These are phyloP conservation scores for Podospora conica DNA, from an alignment of 495 filamentous ascomycete species.

Conservation along the genomic window DNA sequence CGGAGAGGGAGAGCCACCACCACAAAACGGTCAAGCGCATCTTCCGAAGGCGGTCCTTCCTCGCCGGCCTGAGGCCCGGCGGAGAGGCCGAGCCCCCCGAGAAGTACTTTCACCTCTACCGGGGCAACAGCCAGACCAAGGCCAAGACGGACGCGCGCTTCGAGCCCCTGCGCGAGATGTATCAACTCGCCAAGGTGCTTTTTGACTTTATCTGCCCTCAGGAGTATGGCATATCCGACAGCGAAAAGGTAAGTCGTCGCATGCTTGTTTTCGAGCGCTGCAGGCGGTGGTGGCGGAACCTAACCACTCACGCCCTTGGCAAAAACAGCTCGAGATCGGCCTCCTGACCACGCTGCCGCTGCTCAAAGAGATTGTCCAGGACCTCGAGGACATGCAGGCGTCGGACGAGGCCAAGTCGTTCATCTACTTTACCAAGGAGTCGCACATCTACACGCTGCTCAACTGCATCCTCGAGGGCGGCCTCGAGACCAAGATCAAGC, in stretches of 20 bases:
- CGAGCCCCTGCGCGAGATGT: conserved; percentile 83
- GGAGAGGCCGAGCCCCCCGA: conserved; percentile 43
- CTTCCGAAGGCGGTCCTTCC: conserved; percentile 47
- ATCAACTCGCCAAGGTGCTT: conserved; percentile 84
- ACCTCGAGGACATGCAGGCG: conserved; percentile 96
- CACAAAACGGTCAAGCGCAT: conserved; percentile 44
- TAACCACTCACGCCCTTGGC: conserved; percentile 7
- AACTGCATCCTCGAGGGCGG: conserved; percentile 98
- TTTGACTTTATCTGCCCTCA: conserved; percentile 99
- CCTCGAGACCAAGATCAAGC: conserved; percentile 81
- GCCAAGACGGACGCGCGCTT: conserved; percentile 79
- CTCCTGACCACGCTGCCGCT: conserved; percentile 87
- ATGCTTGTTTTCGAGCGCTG: neutral
- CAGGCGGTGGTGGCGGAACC: neutral
- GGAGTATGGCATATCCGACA: conserved; percentile 91
- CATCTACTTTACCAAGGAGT: conserved; percentile 99
- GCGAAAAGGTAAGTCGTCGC: conserved; percentile 59
- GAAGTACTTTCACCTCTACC: conserved; percentile 84
- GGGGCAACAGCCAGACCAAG: conserved; percentile 68
- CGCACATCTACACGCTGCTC: conserved; percentile 93
- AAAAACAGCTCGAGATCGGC: conserved; percentile 72
- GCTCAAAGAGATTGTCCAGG: conserved; percentile 89
- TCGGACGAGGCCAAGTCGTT: conserved; percentile 89
- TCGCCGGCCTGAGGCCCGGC: conserved; percentile 32
- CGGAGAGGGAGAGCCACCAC: conserved; percentile 25